Evolutionary conservation across 2,329 filamentous ascomycete species (phyloP).

Genomic region (Penicillium oxalicum): DNA sequence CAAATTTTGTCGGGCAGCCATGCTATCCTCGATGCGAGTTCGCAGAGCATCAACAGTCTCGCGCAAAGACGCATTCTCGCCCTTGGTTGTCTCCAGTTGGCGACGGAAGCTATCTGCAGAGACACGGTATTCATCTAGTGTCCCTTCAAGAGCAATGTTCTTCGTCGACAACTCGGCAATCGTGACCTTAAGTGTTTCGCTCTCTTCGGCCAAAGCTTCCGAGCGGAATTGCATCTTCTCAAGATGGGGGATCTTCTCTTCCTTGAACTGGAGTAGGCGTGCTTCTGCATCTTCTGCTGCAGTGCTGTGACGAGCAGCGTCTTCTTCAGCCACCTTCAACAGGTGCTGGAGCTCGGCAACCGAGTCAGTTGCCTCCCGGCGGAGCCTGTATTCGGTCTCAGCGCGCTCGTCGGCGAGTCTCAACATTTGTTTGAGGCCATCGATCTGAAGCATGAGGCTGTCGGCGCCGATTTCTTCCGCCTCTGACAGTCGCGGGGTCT

Average conservation of each 20-base stretch:
- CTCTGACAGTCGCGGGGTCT: slow-evolving; percentile 47
- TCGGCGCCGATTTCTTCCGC: slow-evolving; percentile 48
- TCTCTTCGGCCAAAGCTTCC: slow-evolving; percentile 62
- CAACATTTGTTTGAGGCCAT: slow-evolving; percentile 64
- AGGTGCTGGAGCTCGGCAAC: slow-evolving; percentile 66
- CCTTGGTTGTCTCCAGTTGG: slow-evolving; percentile 45
- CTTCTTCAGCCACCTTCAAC: slow-evolving; percentile 60
- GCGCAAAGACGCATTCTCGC: slow-evolving; percentile 66
- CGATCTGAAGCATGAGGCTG: slow-evolving; percentile 52
- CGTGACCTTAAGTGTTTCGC: slow-evolving; percentile 50
- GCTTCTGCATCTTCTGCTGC: slow-evolving; percentile 60
- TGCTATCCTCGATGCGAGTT: slow-evolving; percentile 77
- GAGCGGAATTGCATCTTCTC: slow-evolving; percentile 60
- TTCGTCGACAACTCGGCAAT: slow-evolving; percentile 51
- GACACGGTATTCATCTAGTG: slow-evolving; percentile 58
- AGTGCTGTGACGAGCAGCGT: slow-evolving; percentile 42
- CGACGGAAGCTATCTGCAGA: slow-evolving; percentile 55
- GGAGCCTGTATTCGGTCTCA: slow-evolving; percentile 58
- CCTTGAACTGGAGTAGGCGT: slow-evolving; percentile 56
- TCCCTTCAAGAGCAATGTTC: slow-evolving; percentile 56
- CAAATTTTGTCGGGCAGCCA: slow-evolving; percentile 76
- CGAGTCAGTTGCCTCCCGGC: slow-evolving; percentile 65
- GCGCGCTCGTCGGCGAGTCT: slow-evolving; percentile 57
- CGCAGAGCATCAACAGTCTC: slow-evolving; percentile 67
- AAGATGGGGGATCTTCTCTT: slow-evolving; percentile 64